These are phyloP conservation scores for Ogataea pignaliae DNA, from an alignment of 805 yeast genomes.

Conservation along the genomic window DNA sequence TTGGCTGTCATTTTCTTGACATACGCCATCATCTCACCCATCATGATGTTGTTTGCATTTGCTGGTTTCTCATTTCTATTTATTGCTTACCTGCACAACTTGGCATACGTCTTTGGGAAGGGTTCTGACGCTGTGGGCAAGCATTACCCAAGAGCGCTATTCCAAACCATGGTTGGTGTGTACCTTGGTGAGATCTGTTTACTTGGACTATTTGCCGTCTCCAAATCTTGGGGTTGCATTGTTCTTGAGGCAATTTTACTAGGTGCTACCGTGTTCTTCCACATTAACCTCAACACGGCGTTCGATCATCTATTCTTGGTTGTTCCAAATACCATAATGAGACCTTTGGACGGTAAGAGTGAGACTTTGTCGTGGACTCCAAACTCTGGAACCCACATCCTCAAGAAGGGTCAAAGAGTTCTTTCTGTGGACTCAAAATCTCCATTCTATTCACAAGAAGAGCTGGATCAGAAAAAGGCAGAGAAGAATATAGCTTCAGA, in stretches of 20 bases:
- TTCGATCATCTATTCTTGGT: conserved; percentile 56
- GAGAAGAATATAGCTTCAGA: neutral
- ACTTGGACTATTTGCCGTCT: conserved; percentile 81
- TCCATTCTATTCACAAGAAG: conserved; percentile 18
- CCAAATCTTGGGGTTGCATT: conserved; percentile 94
- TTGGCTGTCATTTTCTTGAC: conserved; percentile 66
- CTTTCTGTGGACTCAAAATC: conserved; percentile 8
- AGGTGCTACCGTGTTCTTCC: conserved; percentile 63
- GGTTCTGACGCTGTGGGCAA: conserved; percentile 73
- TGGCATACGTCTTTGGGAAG: conserved; percentile 65
- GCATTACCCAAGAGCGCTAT: conserved; percentile 83
- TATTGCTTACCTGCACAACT: conserved; percentile 74
- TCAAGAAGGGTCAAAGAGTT: neutral
- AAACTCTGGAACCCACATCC: neutral
- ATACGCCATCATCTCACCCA: conserved; percentile 73
- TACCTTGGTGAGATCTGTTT: conserved; percentile 85
- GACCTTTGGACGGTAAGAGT: conserved; percentile 66
- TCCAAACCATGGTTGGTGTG: conserved; percentile 83
- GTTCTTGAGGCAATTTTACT: conserved; percentile 67
- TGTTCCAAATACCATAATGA: conserved; percentile 71
- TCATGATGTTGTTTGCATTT: conserved; percentile 70
- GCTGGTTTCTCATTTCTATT: conserved; percentile 68
- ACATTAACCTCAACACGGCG: conserved; percentile 58
- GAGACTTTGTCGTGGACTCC: conserved; percentile 53
- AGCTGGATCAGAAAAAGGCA: conserved; percentile 2